Conservation (phyloP, 2,329 filamentous ascomycete species). For the Nemania abortiva region DNA sequence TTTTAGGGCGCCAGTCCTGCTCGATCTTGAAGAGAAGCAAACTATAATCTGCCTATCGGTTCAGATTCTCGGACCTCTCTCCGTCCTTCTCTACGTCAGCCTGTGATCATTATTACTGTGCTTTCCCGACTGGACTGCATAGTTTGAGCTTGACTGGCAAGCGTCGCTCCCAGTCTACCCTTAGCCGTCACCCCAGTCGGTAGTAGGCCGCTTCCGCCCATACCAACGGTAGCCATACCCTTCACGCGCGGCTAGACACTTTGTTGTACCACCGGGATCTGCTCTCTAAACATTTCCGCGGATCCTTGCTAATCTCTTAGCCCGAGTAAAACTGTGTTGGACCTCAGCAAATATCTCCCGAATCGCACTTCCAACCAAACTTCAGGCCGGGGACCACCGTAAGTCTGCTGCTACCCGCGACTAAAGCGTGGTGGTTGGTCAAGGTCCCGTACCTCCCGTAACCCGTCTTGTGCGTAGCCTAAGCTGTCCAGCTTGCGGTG, state of each 20-base stretch:
- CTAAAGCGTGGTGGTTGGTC: constrained; percentile 30
- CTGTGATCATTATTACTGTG: constrained; percentile 22
- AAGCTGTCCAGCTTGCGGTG: constrained; percentile 9
- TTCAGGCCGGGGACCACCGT: constrained; percentile 9
- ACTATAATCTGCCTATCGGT: constrained; percentile 7
- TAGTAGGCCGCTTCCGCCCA: constrained; percentile 3
- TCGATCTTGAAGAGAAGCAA: constrained; percentile 9
- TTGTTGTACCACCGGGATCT: constrained; percentile 11
- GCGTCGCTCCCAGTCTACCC: constrained; percentile 2
- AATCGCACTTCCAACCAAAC: constrained; percentile 13
- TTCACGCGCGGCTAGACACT: constrained; percentile 17
- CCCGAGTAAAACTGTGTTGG: constrained; percentile 14
- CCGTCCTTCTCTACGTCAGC: constrained; percentile 27
- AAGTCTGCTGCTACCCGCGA: constrained; percentile 33
- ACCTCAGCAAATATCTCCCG: constrained; percentile 8
- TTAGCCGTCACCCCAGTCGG: not conserved
- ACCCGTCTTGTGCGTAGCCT: not conserved
- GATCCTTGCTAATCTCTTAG: constrained; percentile 7
- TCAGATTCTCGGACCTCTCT: constrained; percentile 31
- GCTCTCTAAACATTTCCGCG: constrained; percentile 3
- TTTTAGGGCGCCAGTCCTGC: constrained; percentile 8
- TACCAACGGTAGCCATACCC: constrained; percentile 6
- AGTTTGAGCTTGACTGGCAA: constrained; percentile 7
- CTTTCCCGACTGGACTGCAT: constrained; percentile 4
- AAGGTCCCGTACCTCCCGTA: not conserved